Evolutionary conservation across 805 yeast genomes (phyloP), one percentile per base, ranked within the genome.

Genomic region (Candida oleophila): DNA sequence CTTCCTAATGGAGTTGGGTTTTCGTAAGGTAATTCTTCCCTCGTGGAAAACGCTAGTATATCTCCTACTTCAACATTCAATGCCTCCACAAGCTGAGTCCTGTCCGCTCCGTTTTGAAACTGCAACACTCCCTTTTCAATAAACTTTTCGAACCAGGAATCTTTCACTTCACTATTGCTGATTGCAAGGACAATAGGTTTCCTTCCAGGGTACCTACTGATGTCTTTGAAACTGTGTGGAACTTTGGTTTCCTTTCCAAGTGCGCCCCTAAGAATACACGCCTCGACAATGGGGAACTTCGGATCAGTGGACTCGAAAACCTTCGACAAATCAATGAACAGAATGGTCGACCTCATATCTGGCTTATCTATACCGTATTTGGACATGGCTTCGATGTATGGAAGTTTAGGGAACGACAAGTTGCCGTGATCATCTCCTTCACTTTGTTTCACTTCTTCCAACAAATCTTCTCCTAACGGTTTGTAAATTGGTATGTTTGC

Each of bases 1-100:
- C 85, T 76, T 0, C 99, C 99, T 44, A 94, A 66, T 0, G 99
- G 98, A 0, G 98, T 94, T 18, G 98, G 98, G 58, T 89, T 92
- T 59, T 92, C 99, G 60, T 89, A 92, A 0, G 92, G 69, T 19
- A 80, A 48, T 12, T 61, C 57, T 1, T 86, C 79, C 49, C 98
- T 75, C n/a, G 87, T 87, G n/a, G 89, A 76, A 12, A 87, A 76
- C 2, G 91, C 92, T 28, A 94, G 59, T 2, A 88, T 68, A 61
- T 89, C 96, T 37, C 96, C 96, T 1, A 76, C 65, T 38, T 72
- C 51, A 18, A 89, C 60, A 15, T 67, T 56, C 19, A 87, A 60
- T 1, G 49, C 45, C 2, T 56, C 41, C 14, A 42, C 16, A 9
- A 72, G 46, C 14, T 48, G 40, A 0, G 38, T 25, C 16, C 43